Percentiles rank a stretch among this genome's conserved stretches.
phyloP scores from a whole-genome alignment of 179 eudicot genomes.

The Corrigiola litoralis region DNA sequence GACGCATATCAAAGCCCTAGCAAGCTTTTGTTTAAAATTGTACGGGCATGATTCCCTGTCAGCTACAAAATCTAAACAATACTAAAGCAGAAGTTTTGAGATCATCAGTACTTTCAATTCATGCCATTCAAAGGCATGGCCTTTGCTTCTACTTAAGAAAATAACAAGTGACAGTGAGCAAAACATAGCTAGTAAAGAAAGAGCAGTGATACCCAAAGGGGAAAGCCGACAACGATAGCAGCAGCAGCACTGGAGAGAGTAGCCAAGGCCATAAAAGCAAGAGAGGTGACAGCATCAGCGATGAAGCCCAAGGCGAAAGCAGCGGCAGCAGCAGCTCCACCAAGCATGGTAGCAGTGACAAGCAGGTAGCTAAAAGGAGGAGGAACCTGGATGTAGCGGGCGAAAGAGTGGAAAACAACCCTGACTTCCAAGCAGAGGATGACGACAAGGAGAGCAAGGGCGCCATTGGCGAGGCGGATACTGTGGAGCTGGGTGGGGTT shows the following conservation, averaged over 20 bases:
- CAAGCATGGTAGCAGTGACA: slow-evolving; percentile 82
- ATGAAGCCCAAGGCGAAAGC: slow-evolving; percentile 79
- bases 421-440: slow-evolving; percentile 80
- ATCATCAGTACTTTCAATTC: too few relatives aligned
- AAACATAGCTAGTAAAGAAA: background rate
- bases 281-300: slow-evolving; percentile 59
- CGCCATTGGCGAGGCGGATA: slow-evolving; percentile 72
- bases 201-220: slow-evolving; percentile 60
- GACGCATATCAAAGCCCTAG: too few relatives aligned
- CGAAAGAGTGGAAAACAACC: slow-evolving; percentile 86
- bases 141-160: too few relatives aligned
- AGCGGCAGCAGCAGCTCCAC: slow-evolving; percentile 81
- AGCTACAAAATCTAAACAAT: too few relatives aligned
- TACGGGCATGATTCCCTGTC: too few relatives aligned
- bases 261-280: slow-evolving; percentile 67
- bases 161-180: too few relatives aligned
- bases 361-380: slow-evolving; percentile 74
- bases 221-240: slow-evolving; percentile 86
- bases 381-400: slow-evolving; percentile 87
- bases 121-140: too few relatives aligned
- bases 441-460: slow-evolving; percentile 61
- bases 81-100: too few relatives aligned
- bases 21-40: too few relatives aligned
- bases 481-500: slow-evolving; percentile 55
- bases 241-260: slow-evolving; percentile 78